These are phyloP conservation scores for Quercus glauca DNA, from an alignment of 306 rosid genomes.

Conservation along the genomic window DNA sequence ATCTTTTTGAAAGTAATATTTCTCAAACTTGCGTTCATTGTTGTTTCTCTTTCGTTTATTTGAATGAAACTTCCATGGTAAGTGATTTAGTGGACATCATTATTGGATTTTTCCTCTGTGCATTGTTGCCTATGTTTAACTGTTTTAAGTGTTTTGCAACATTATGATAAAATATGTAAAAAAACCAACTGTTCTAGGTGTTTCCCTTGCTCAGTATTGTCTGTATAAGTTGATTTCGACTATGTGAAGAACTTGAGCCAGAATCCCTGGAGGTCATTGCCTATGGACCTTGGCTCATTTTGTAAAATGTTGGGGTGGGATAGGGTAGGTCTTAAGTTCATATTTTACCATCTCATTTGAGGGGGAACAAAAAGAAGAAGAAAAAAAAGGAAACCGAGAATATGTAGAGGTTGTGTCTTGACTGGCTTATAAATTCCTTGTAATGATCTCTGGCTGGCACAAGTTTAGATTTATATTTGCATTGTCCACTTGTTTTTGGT, in stretches of 20 bases:
- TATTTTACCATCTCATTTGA: not conserved
- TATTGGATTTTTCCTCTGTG: not conserved
- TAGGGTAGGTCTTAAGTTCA: not conserved
- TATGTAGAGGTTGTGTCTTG: not conserved
- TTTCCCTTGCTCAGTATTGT: not conserved
- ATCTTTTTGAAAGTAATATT: not conserved
- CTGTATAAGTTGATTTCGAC: not conserved
- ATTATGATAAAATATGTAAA: not conserved
- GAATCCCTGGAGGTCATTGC: not conserved
- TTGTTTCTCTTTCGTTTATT: not conserved
- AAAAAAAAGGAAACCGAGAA: not conserved
- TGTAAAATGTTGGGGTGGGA: not conserved
- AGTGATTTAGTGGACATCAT: not conserved
- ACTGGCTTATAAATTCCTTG: not conserved
- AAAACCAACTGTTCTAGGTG: not conserved
- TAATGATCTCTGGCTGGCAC: not conserved
- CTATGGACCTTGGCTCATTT: not conserved
- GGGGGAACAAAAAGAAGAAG: too few relatives aligned
- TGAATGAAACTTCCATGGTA: not conserved
- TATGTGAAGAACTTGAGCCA: not conserved
- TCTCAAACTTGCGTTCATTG: not conserved
- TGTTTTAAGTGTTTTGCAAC: not conserved
- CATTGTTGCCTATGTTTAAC: not conserved
- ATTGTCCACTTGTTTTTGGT: not conserved
- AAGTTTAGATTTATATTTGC: not conserved